phyloP scores from a whole-genome alignment of 441 rosid genomes.

The Codiaeum variegatum region DNA sequence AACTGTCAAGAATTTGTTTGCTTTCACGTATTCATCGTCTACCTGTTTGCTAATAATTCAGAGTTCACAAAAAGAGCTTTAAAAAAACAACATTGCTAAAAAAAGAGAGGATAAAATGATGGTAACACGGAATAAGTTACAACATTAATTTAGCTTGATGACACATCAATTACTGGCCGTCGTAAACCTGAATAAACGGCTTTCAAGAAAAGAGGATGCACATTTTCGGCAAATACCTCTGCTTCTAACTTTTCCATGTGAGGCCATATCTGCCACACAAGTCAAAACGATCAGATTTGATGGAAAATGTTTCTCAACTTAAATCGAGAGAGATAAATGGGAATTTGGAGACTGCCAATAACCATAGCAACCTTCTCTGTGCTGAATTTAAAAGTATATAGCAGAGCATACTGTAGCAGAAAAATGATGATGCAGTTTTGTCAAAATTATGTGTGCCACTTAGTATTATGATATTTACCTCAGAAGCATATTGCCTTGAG shows the following conservation, averaged over 20 bases:
- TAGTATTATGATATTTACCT: conserved; percentile 44
- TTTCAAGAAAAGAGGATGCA: conserved; percentile 70
- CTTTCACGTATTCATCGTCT: background rate
- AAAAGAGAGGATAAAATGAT: background rate
- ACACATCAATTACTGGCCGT: conserved; percentile 25
- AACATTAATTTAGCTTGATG: conserved; percentile 10
- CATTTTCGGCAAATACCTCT: conserved; percentile 59
- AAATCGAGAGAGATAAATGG: background rate
- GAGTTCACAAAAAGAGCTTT: background rate
- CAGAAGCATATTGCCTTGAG: conserved; percentile 91
- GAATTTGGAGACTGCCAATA: background rate
- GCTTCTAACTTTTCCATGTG: conserved; percentile 74
- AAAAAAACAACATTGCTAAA: background rate
- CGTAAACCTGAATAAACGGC: conserved; percentile 73
- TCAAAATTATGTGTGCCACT: background rate
- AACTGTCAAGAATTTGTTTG: background rate
- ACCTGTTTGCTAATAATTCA: background rate
- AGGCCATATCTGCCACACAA: conserved; percentile 70
- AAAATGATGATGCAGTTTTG: background rate
- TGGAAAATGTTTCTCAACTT: background rate
- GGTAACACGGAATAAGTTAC: background rate
- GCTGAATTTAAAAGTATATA: background rate
- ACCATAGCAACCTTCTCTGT: background rate
- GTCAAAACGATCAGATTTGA: background rate
- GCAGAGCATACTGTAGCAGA: background rate